Conservation (phyloP, 352 stramenopile genomes). For the Globisporangium canariense region DNA sequence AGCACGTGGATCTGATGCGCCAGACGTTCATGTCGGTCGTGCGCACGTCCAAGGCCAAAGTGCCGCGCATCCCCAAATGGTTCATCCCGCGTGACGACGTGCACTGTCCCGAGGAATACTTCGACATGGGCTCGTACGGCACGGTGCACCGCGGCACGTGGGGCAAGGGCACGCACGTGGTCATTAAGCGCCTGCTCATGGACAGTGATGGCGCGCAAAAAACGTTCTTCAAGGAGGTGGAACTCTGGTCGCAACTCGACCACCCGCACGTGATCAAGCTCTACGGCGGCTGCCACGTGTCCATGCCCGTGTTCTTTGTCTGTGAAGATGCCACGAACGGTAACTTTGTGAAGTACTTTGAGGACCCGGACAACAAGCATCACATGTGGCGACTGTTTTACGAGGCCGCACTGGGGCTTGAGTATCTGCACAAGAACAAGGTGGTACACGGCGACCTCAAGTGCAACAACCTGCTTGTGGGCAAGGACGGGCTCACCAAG, state of each 20-base stretch:
- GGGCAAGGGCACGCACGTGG: conserved; percentile 12
- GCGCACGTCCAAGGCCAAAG: conserved; percentile 11
- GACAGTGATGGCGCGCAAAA: not conserved
- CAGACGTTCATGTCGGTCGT: conserved; percentile 16
- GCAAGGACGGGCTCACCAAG: conserved; percentile 23
- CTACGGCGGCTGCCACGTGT: conserved; percentile 12
- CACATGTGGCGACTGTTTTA: conserved; percentile 30
- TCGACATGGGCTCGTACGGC: conserved; percentile 10
- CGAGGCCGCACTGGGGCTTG: conserved; percentile 42
- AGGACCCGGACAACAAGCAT: conserved; percentile 13
- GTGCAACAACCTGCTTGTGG: conserved; percentile 84
- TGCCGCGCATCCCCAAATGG: conserved; percentile 14
- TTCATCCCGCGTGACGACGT: conserved; percentile 14
- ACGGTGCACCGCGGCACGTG: conserved; percentile 11
- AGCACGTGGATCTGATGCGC: conserved; percentile 17
- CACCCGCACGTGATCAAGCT: conserved; percentile 14
- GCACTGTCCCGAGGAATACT: conserved; percentile 2
- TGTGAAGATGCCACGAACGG: conserved; percentile 37
- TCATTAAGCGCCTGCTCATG: conserved; percentile 9
- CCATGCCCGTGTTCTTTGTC: conserved; percentile 24
- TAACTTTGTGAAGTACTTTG: conserved; percentile 40
- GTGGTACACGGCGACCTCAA: conserved; percentile 88
- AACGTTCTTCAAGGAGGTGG: conserved; percentile 11
- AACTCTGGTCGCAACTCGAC: conserved; percentile 4
- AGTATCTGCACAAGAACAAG: conserved; percentile 52